Evolutionary conservation across 2,329 filamentous ascomycete genomes (phyloP), one percentile per base, ranked within the genome.

Genomic region (Blastomyces emzantsi): DNA sequence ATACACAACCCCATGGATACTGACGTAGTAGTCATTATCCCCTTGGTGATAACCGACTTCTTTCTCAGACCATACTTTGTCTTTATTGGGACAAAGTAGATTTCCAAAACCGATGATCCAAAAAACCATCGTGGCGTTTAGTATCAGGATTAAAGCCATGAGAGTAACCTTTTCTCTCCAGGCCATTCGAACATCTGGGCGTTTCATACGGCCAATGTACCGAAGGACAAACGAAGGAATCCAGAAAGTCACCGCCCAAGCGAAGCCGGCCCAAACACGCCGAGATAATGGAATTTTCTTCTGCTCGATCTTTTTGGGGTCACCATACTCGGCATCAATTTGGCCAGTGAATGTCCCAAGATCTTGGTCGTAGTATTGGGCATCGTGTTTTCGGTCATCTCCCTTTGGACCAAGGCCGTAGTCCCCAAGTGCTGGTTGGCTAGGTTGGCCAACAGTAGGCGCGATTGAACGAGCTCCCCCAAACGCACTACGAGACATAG

Each of bases 131-230:
- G 85, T 72, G 49, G 74, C 91, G 76, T 99, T 99, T 68, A 96
- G 77, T 15, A 99, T 70, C 39, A 90, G 73, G 69, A 99, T 97
- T 61, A 96, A 70, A 64, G 90, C 80, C 57, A 92, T 86, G 13
- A 99, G 80, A 0, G 94, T 88, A 13, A 99, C 61, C 77, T 99
- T 99, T 73, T 99, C 94, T 76, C 94, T 85, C 94, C 94, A 99
- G 0, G 94, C 94, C 85, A 97, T 90, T 33, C 94, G 90, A 9
- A 99, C 91, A 77, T 99, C 94, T 1, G 92, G 94, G 63, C 94
- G 87, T 78, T 96, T 95, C 94, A 99, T 99, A 28, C 93, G 90
- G 41, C 94, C 94, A 64, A 97, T 72, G 65, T 82, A 88, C n/a
- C 84, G 84, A 19, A 99, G 85, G 1, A 90, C 68, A 58, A 90